Evolutionary conservation across 352 stramenopile species (phyloP), one percentile per base, ranked within the genome.

Genomic region (Saprolegnia diclina): DNA sequence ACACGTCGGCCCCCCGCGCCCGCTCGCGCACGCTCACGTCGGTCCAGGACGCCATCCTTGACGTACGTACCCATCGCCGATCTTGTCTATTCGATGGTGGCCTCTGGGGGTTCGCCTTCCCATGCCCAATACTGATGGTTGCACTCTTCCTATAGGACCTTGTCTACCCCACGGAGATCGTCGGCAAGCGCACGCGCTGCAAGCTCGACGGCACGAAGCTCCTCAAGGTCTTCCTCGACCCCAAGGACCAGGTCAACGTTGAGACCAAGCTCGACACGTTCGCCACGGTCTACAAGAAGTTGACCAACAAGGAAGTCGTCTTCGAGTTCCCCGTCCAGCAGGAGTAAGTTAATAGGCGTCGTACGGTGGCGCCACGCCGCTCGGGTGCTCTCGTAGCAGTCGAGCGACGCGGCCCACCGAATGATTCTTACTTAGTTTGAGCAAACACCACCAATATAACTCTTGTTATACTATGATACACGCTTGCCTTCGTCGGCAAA

Each of bases 211-310:
- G 97, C 83, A 95, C 92, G 72, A 98, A 99, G 85, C 82, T 98
- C 62, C 79, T 99, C 9, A 99, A 99, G 83, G 95, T 99, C 57
- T 98, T 96, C 78, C 83, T 99, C 61, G 96, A 99, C 83, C 86
- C 92, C 69, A 99, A 98, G 86, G 97, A 99, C 79, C 91, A 99
- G 81, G 94, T 98, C 59, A 99, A 99, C 83, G 95, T 99, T 35
- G 97, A 99, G 86, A 97, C 91, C 72, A 98, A 99, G 85, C 90
- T 98, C n/a, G 97, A 99, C 77, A 99, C 97, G 32, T 99, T 99
- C 78, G 89, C 95, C 71, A 95, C 91, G 67, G 97, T 99, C 71
- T 99, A 99, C 92, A 98, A 98, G 82, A 99, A 99, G 90, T 90
- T 99, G 71, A 99, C 97, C 77, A 99, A 99, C 89, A 99, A 99